These are phyloP conservation scores for Candida piceae DNA, from an alignment of 805 yeast genomes.

Conservation along the genomic window DNA sequence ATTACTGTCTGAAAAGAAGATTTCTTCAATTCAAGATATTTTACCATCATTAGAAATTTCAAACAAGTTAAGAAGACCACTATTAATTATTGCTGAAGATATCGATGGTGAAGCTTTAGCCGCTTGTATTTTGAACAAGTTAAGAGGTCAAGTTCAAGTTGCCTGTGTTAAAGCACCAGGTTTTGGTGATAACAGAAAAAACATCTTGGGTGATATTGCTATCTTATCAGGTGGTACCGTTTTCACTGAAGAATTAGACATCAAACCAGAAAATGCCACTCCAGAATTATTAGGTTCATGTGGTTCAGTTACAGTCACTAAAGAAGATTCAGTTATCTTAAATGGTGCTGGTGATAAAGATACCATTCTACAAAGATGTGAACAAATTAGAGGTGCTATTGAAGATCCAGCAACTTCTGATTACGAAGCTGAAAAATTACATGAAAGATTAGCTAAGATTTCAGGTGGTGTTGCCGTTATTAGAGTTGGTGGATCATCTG, in stretches of 20 bases:
- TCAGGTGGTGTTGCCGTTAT: slow-evolving; percentile 98
- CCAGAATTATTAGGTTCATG: slow-evolving; percentile 85
- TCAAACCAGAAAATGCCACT: slow-evolving; percentile 93
- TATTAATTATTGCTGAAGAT: slow-evolving; percentile 91
- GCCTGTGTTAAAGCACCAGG: slow-evolving; percentile 99
- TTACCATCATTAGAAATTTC: slow-evolving; percentile 91
- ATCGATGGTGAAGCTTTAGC: slow-evolving; percentile 98
- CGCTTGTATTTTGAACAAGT: slow-evolving; percentile 93
- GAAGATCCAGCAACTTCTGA: slow-evolving; percentile 73
- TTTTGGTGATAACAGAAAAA: slow-evolving; percentile 97
- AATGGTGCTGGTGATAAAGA: slow-evolving; percentile 91
- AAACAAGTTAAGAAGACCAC: slow-evolving; percentile 88
- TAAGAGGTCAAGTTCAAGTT: slow-evolving; percentile 97
- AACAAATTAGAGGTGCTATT: slow-evolving; percentile 82
- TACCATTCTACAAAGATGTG: slow-evolving; percentile 78
- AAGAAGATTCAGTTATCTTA: slow-evolving; percentile 90
- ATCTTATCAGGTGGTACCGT: slow-evolving; percentile 91
- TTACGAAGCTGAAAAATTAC: slow-evolving; percentile 94
- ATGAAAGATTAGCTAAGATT: slow-evolving; percentile 94
- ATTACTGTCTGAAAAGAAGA: slow-evolving; percentile 86
- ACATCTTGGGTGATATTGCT: slow-evolving; percentile 93
- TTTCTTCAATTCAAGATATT: slow-evolving; percentile 84
- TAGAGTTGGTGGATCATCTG: slow-evolving; percentile 95
- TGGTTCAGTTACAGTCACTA: slow-evolving; percentile 87
- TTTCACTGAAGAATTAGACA: slow-evolving; percentile 87